phyloP scores from a whole-genome alignment of 129 eudicot genomes.

The Mikania micrantha region DNA sequence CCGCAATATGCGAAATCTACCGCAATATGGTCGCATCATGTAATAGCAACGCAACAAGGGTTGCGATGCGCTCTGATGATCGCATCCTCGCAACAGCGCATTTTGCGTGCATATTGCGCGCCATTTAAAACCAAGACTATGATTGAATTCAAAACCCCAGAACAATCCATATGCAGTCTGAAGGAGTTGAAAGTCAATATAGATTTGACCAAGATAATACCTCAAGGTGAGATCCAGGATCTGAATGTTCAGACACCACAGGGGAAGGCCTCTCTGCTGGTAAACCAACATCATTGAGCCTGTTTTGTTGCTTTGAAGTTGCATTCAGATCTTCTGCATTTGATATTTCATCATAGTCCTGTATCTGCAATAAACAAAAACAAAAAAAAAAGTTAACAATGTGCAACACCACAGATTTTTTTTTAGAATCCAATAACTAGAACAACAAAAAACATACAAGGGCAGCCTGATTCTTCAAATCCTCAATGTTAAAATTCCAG shows the following conservation, averaged over 20 bases:
- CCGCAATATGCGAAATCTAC: too few species aligned
- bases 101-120: too few species aligned
- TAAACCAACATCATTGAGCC: conserved; percentile 39
- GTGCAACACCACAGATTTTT: background rate
- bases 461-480: conserved; percentile 92
- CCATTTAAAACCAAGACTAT: too few species aligned
- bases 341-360: conserved; percentile 53
- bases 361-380: conserved; percentile 44
- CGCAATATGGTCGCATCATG: too few species aligned
- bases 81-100: too few species aligned
- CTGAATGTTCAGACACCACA: conserved; percentile 41
- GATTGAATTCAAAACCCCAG: background rate
- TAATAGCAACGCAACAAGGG: too few species aligned
- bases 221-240: conserved; percentile 48
- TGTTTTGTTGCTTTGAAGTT: conserved; percentile 36
- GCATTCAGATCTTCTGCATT: conserved; percentile 35
- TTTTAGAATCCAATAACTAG: background rate
- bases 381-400: conserved; percentile 2
- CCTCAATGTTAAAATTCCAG: conserved; percentile 96
- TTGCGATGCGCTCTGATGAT: too few species aligned
- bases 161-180: background rate
- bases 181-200: background rate
- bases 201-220: conserved; percentile 29
- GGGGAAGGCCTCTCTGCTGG: conserved; percentile 37
- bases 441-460: conserved; percentile 45